Evolutionary conservation across 2,329 filamentous ascomycete species (phyloP).

Genomic region (Pyrenophora tritici-repentis): DNA sequence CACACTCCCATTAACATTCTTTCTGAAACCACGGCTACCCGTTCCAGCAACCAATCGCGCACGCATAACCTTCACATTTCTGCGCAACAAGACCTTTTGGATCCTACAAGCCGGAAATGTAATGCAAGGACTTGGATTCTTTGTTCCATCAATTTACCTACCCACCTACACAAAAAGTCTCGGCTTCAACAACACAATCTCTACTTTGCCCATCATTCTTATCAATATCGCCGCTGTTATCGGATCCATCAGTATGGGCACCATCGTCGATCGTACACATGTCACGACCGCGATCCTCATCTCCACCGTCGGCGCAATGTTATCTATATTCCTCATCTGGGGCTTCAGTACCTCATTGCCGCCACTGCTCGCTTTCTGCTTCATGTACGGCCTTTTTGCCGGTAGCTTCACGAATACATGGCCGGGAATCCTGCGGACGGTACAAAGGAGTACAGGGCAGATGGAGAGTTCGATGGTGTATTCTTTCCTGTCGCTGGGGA

Average conservation of each 20-base stretch:
- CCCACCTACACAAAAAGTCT: slow-evolving; percentile 42
- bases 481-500: slow-evolving; percentile 52
- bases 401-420: slow-evolving; percentile 34
- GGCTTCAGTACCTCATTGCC: slow-evolving; percentile 49
- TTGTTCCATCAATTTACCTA: slow-evolving; percentile 48
- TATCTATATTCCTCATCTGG: slow-evolving; percentile 55
- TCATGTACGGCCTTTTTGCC: slow-evolving; percentile 46
- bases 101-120: slow-evolving; percentile 44
- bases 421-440: slow-evolving; percentile 32
- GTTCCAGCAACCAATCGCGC: slow-evolving; percentile 15
- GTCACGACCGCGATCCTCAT: slow-evolving; percentile 50
- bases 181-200: slow-evolving; percentile 27
- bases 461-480: slow-evolving; percentile 52
- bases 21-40: slow-evolving; percentile 43
- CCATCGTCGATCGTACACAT: slow-evolving; percentile 50
- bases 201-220: slow-evolving; percentile 42
- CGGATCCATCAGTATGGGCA: slow-evolving; percentile 45
- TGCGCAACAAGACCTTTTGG: slow-evolving; percentile 37
- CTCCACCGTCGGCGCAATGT: slow-evolving; percentile 48
- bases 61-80: slow-evolving; percentile 38
- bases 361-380: slow-evolving; percentile 39
- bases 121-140: slow-evolving; percentile 48
- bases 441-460: slow-evolving; percentile 20
- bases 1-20: slow-evolving; percentile 40
- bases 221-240: slow-evolving; percentile 46